These are phyloP conservation scores for Exidia glandulosa DNA, from an alignment of 768 basidiomycete species.

Conservation along the genomic window DNA sequence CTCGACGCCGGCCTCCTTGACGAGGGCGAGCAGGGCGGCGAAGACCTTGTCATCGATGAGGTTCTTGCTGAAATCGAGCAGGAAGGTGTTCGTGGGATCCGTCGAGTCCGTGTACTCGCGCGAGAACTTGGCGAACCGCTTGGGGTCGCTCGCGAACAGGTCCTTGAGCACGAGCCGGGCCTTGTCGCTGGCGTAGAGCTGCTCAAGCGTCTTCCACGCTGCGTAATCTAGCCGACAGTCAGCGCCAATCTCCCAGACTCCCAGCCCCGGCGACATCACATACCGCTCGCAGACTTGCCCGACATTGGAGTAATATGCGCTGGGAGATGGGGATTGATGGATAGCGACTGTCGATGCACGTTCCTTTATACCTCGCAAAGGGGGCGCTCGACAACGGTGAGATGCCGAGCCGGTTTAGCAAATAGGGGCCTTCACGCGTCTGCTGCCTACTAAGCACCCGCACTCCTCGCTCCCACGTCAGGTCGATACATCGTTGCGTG, in stretches of 20 bases:
- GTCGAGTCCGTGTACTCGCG: constrained; percentile 56
- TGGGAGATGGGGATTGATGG: no score
- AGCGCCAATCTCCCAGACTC: not conserved
- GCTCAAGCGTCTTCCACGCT: constrained; percentile 85
- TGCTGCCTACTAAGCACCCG: no score
- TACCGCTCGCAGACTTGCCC: constrained; percentile 51
- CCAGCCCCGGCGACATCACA: not conserved
- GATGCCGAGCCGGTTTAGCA: no score
- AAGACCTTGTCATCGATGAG: constrained; percentile 81
- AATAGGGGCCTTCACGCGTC: no score
- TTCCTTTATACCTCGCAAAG: no score
- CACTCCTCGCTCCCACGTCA: no score
- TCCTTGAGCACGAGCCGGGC: constrained; percentile 76
- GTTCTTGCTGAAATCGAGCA: constrained; percentile 97
- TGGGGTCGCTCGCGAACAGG: constrained; percentile 81
- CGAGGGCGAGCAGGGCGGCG: constrained; percentile 63
- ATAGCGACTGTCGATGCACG: no score
- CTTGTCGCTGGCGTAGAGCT: constrained; percentile 63
- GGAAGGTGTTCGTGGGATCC: constrained; percentile 64
- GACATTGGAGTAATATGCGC: no score
- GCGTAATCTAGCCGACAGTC: constrained; percentile 53
- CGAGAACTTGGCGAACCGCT: constrained; percentile 80
- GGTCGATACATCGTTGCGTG: no score
- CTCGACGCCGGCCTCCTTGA: constrained; percentile 80
- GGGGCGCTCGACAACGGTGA: no score